Base-by-base conservation (phyloP, 768 basidiomycete genomes). In the Myochromella boudieri region DNA sequence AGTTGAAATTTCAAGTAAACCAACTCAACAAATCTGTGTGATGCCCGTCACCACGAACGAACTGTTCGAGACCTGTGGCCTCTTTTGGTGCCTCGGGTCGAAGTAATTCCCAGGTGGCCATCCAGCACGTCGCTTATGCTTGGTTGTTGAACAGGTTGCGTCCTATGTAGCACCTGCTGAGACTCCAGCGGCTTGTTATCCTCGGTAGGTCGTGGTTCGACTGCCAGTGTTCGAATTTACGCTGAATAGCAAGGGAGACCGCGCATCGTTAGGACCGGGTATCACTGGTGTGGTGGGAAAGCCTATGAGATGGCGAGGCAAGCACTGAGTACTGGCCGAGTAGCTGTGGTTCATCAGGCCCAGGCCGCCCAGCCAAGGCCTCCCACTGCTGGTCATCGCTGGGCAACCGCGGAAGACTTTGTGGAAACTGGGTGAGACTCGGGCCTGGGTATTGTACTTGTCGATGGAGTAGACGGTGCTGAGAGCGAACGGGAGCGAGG, bases 221-320 rank as follows among this genome's bases (percentile, higher is more conserved):
- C 47, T 48, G 7, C 55, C 49, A 3, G 52, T 60, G 0, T 64
- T 58, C 1, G 64, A 41, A n/a, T 25, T 44, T 27, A 67, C 61
- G 55, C 68, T 75, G 49, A 73, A 75, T 1, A 80, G 78, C 0
- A 77, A 78, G 7, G 71, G 61, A 2, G 78, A 72, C 46, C 78
- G 70, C 20, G 69, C 62, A 2, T 65, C 53, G 14, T 60, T 62
- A 2, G 69, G 66, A 49, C 63, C 70, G 14, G 66, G 61, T n/a
- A 42, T 39, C 18, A 25, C 15, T n/a, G 27, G 27, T 26, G 27
- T 26, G 25, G 22, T 39, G n/a, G 14, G 33, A 34, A 34, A n/a
- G 33, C 14, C 18, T 34, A 34, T 34, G 33, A n/a, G 33, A 34
- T n/a, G 33, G 33, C 14, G 33, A 34, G 6, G 33, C 6, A 6